These are phyloP conservation scores for Rhododendron griersonianum DNA, from an alignment of 148 eudicot species.

Conservation along the genomic window DNA sequence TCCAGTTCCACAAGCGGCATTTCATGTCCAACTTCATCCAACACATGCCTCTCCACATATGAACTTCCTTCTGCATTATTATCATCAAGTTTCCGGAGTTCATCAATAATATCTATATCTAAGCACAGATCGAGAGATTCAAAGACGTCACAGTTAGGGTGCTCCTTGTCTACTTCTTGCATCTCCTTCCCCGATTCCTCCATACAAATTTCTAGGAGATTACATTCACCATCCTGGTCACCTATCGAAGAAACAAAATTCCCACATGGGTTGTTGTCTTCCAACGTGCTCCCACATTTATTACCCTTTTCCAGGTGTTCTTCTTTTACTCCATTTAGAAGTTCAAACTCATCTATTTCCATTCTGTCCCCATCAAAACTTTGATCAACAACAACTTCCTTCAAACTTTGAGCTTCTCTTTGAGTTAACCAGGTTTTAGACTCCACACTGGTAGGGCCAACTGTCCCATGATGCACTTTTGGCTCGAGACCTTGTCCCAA, in stretches of 20 bases:
- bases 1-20: slow-evolving; percentile 28
- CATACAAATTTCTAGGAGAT: slow-evolving; percentile 28
- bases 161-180: slow-evolving; percentile 21
- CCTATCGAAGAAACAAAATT: slow-evolving; percentile 10
- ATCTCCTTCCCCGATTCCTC: slow-evolving; percentile 27
- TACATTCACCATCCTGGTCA: slow-evolving; percentile 23
- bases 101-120: slow-evolving; percentile 18
- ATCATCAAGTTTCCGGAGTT: slow-evolving; percentile 17
- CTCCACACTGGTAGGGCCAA: slow-evolving; percentile 17
- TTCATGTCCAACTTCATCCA: slow-evolving; percentile 22
- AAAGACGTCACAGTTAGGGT: slow-evolving; percentile 11
- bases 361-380: slow-evolving; percentile 16
- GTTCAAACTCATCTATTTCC: slow-evolving; percentile 21
- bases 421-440: slow-evolving; percentile 8
- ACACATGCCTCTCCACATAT: slow-evolving; percentile 12
- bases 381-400: slow-evolving; percentile 16
- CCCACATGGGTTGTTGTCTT: slow-evolving; percentile 12
- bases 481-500: slow-evolving; percentile 15
- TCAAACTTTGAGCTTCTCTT: slow-evolving; percentile 17
- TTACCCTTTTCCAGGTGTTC: not conserved
- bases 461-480: slow-evolving; percentile 12
- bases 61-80: slow-evolving; percentile 16
- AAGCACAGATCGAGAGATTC: slow-evolving; percentile 23
- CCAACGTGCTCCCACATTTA: not conserved
- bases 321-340: slow-evolving; percentile 8